Base-by-base conservation (phyloP, 192 early-diverging fungal genomes). In the Backusella circina region DNA sequence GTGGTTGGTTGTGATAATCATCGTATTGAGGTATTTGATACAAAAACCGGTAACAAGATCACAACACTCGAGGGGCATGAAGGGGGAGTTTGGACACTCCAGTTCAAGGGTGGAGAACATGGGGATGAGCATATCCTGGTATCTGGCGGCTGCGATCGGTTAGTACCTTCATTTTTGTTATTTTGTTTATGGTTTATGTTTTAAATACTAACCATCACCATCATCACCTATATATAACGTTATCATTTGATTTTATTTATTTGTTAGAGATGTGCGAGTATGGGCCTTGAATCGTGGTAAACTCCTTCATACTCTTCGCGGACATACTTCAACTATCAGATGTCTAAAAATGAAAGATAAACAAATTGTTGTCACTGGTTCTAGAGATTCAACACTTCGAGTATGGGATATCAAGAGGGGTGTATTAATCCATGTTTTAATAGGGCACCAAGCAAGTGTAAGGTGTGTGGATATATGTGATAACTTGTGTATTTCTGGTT, bases 81-180 rank as follows among this genome's bases (percentile, higher is more conserved):
- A 61, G 97, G 97, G 37, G 98, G 98, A 23, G 97, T 99, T 13
- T 99, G 98, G 98, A 96, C 97, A 31, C 82, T 99, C 54, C 93
- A 97, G 73, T 96, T 82, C 41, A 79, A 75, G 33, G 69, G 73
- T 33, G 76, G 73, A 1, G 66, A 71, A 10, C 28, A 39, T 13
- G 67, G 36, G 13, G 15, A 65, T 38, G 77, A 91, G 12, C 79
- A 89, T 64, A 89, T 94, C 4, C 86, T 99, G 23, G 94, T 98
- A 26, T 95, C 94, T 71, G 98, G 97, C 37, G 95, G 94, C 35
- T 98, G 96, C 31, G 98, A 99, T 80, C 85, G 98, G 77, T 94
- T 93, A 82, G 72, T 30, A 32, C 15, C 13, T 15, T 35, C n/a
- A 50, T 21, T 75, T 51, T 64, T 36, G 47, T 54, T 41, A 41